These are phyloP conservation scores for Chytriomyces confervae DNA, from an alignment of 192 early-diverging fungal species.

Conservation along the genomic window DNA sequence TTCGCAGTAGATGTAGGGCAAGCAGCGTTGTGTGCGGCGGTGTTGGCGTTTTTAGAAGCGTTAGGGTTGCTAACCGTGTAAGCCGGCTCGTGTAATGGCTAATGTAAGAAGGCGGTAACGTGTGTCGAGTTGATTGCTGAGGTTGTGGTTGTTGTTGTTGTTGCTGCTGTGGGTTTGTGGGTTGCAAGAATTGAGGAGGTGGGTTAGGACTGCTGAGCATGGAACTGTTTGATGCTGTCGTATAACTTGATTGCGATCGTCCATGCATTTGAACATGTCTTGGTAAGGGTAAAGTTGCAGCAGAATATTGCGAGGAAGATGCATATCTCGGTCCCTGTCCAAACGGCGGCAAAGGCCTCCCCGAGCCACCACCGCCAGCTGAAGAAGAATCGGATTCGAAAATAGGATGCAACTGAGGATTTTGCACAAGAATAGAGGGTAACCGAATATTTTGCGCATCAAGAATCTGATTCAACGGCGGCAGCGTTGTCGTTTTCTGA, in stretches of 20 bases:
- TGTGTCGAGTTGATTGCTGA: neutral
- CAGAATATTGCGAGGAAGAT: neutral
- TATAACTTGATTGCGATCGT: too few species aligned
- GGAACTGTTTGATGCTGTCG: too few species aligned
- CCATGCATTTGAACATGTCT: too few species aligned
- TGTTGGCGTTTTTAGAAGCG: conserved; percentile 9
- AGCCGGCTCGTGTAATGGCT: conserved; percentile 11
- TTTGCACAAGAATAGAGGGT: neutral
- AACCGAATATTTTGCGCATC: neutral
- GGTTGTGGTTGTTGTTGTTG: neutral
- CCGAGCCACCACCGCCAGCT: neutral
- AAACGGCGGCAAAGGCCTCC: neutral
- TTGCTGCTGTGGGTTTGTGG: neutral
- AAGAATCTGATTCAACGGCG: conserved; percentile 1
- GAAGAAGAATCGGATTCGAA: neutral
- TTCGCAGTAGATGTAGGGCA: conserved; percentile 13
- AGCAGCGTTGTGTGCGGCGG: conserved; percentile 18
- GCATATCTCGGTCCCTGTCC: neutral
- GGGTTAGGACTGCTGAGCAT: neutral
- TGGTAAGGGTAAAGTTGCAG: neutral
- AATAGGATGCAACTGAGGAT: neutral
- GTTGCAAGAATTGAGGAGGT: neutral
- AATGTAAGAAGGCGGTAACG: conserved; percentile 11
- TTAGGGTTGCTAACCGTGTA: conserved; percentile 14
- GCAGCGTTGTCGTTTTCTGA: neutral